Evolutionary conservation across 139 green algal genomes (phyloP).

Genomic region (Coelastrella sp.): DNA sequence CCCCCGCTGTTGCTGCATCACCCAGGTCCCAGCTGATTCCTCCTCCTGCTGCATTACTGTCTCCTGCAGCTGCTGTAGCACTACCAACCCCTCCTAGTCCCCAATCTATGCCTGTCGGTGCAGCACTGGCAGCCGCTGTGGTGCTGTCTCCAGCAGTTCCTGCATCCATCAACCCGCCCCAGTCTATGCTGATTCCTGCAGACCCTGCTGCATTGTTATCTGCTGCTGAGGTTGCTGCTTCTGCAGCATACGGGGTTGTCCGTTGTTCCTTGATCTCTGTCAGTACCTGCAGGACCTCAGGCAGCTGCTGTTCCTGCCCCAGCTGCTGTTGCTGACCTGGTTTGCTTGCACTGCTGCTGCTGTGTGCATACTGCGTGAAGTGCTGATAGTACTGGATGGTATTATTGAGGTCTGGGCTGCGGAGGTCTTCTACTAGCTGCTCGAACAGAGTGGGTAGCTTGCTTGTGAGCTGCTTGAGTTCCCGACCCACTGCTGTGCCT

Average conservation of each 20-base stretch:
- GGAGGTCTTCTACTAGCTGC: constrained; percentile 50
- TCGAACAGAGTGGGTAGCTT: constrained; percentile 67
- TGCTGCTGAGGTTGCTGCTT: not conserved
- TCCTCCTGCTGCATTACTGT: not conserved
- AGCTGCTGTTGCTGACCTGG: too few species aligned
- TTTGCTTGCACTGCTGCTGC: not conserved
- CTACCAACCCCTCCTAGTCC: not conserved
- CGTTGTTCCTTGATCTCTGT: constrained; percentile 54
- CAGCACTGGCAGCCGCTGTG: constrained; percentile 9
- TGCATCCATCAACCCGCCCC: not conserved
- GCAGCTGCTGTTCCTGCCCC: constrained; percentile 13
- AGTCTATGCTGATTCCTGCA: constrained; percentile 19
- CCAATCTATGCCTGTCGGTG: constrained; percentile 10
- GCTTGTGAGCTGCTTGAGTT: constrained; percentile 60
- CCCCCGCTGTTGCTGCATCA: constrained; percentile 4
- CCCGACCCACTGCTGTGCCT: constrained; percentile 51
- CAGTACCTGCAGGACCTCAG: constrained; percentile 52
- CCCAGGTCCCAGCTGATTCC: constrained; percentile 53
- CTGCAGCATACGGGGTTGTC: constrained; percentile 17
- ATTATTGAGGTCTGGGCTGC: constrained; percentile 8
- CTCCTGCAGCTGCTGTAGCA: constrained; percentile 22
- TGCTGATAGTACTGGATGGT: constrained; percentile 50
- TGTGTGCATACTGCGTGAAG: constrained; percentile 52
- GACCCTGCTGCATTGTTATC: not conserved
- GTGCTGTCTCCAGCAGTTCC: not conserved